Conservation (phyloP, 352 stramenopile species). For the Pythium graminicola region DNA sequence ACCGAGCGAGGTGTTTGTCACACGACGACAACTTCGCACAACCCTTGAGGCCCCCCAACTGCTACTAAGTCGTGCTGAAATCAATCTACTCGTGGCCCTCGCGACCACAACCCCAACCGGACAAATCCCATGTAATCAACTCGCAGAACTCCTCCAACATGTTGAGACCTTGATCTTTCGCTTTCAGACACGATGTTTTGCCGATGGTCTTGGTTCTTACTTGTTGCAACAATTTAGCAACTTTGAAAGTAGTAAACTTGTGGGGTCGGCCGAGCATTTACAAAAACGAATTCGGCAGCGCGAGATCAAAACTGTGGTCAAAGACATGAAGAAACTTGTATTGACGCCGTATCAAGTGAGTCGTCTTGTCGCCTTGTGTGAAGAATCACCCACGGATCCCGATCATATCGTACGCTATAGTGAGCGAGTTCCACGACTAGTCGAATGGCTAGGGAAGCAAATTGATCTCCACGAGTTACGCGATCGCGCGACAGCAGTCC, state of each 20-base stretch:
- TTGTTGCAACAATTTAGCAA: constrained; percentile 42
- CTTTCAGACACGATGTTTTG: constrained; percentile 47
- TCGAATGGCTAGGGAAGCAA: constrained; percentile 23
- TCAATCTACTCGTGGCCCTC: constrained; percentile 47
- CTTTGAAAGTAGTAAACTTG: constrained; percentile 43
- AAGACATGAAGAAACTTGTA: constrained; percentile 46
- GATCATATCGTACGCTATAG: constrained; percentile 47
- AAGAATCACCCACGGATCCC: constrained; percentile 12
- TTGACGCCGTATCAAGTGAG: constrained; percentile 46
- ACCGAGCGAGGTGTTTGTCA: constrained; percentile 26
- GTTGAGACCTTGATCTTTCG: constrained; percentile 51
- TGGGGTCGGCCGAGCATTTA: constrained; percentile 43
- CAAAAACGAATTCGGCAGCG: constrained; percentile 39
- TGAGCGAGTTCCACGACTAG: constrained; percentile 28
- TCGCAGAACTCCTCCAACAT: constrained; percentile 35
- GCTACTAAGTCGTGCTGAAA: constrained; percentile 46
- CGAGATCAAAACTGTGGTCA: constrained; percentile 36
- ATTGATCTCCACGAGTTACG: constrained; percentile 27
- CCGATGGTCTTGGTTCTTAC: constrained; percentile 32
- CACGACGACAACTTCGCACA: constrained; percentile 34
- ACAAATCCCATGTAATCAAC: constrained; percentile 29
- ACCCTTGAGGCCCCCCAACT: constrained; percentile 47
- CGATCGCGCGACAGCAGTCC: constrained; percentile 18
- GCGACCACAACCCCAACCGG: constrained; percentile 25
- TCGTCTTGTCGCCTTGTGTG: constrained; percentile 29